Evolutionary conservation across 805 yeast genomes (phyloP), one percentile per base, ranked within the genome.

Genomic region (Schwanniomyces yamadae): DNA sequence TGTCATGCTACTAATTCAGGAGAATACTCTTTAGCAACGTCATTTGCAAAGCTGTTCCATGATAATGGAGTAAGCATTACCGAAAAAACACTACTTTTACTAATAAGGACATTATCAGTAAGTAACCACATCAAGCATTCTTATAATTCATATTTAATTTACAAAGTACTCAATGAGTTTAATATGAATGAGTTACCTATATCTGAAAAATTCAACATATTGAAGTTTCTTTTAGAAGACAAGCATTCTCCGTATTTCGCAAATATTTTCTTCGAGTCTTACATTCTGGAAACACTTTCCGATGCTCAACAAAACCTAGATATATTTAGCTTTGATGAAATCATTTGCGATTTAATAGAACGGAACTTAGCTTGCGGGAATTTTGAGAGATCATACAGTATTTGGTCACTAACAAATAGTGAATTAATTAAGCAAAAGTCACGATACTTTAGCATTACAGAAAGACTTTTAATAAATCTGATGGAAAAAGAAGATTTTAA

Each of bases 11-110:
- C 41, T 4, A 12, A 35, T 3, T 38, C 44, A 9, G 62, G 63
- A 3, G 61, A 57, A 6, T 45, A 46, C 10, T 24, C 57, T 8
- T 33, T 55, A 6, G 60, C 59, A 3, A 25, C 51, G 8, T 45
- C 58, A 23, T 50, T 45, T 29, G 32, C 42, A 10, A 14, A 49
- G 5, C 28, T 31, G 18, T 38, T 49, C 15, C 27, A 38, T 9
- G 33, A 34, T 3, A 9, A 15, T 2, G 42, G 39, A 2, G n/a
- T 41, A 1, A 5, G 3, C 2, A 21, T 42, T 6, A 31, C 39
- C 4, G 13, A 25, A 3, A 23, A 17, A 15, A 36, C 36, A 4
- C 2, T 45, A 6, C 16, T 16, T 8, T 14, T 29, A 14, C 31
- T 50, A 9, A 13, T 55, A 7, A 32, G 13, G 2, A 28, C 49